Evolutionary conservation across 129 eudicot species (phyloP).

Genomic region (Mikania micrantha): DNA sequence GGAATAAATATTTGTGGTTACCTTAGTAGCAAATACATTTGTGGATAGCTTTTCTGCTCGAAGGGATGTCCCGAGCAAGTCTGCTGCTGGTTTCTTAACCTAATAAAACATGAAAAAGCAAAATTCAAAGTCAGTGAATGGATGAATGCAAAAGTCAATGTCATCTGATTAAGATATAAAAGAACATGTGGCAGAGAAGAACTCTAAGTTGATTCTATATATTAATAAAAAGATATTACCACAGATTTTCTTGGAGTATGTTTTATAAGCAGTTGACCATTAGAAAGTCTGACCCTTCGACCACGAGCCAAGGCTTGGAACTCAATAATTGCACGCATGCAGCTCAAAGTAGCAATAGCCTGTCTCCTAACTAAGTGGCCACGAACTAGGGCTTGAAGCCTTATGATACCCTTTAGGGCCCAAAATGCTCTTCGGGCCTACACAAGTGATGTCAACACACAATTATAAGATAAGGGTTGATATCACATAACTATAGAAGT

Average conservation of each 20-base stretch:
- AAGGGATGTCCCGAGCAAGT: slow-evolving; percentile 29
- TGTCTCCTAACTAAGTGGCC: slow-evolving; percentile 92
- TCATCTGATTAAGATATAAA: neutral
- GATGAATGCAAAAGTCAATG: neutral
- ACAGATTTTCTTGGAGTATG: slow-evolving; percentile 2
- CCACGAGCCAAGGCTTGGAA: slow-evolving; percentile 86
- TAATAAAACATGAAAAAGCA: slow-evolving; percentile 13
- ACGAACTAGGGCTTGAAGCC: slow-evolving; percentile 92
- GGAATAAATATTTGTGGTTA: slow-evolving; percentile 20
- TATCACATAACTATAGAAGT: neutral
- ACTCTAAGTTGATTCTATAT: neutral
- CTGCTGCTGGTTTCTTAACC: slow-evolving; percentile 35
- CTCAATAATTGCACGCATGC: slow-evolving; percentile 74
- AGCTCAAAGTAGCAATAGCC: slow-evolving; percentile 78
- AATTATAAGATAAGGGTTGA: neutral
- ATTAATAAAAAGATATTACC: slow-evolving; percentile 25
- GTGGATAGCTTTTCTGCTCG: slow-evolving; percentile 44
- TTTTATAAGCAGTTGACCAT: slow-evolving; percentile 33
- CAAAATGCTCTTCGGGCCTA: slow-evolving; percentile 97
- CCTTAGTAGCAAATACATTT: slow-evolving; percentile 65
- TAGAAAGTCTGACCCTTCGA: slow-evolving; percentile 51
- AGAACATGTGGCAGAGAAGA: neutral
- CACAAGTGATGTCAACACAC: slow-evolving; percentile 10
- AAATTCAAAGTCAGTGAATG: neutral
- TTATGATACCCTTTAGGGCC: slow-evolving; percentile 93